phyloP scores from a whole-genome alignment of 2,329 filamentous ascomycete genomes.

The Dothideomycetes sp. region DNA sequence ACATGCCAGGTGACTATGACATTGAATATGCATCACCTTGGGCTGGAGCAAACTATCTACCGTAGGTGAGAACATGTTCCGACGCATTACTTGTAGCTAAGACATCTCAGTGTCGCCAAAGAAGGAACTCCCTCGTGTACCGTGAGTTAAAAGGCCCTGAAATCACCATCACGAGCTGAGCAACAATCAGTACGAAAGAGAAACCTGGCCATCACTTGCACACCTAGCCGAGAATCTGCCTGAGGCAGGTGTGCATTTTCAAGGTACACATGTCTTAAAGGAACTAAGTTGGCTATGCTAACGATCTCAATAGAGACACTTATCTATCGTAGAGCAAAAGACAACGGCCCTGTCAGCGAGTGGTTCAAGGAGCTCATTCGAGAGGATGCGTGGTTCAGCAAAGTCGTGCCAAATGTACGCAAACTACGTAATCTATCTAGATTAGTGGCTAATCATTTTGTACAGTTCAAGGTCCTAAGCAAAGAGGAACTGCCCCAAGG shows the following conservation, averaged over 20 bases:
- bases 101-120: slow-evolving; percentile 28
- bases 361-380: slow-evolving; percentile 58
- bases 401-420: slow-evolving; percentile 58
- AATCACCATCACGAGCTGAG: too few species aligned
- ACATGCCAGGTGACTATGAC: slow-evolving; percentile 90
- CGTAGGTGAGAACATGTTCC: slow-evolving; percentile 24
- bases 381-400: slow-evolving; percentile 63
- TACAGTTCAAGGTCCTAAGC: slow-evolving; percentile 26
- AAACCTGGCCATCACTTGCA: slow-evolving; percentile 37
- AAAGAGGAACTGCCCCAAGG: slow-evolving; percentile 45
- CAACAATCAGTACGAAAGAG: slow-evolving; percentile 34
- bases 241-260: slow-evolving; percentile 73
- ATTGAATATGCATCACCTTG: slow-evolving; percentile 85
- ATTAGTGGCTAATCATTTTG: neutral
- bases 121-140: slow-evolving; percentile 30
- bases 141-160: too few species aligned
- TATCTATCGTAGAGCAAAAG: slow-evolving; percentile 53
- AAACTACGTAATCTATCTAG: neutral
- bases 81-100: slow-evolving; percentile 12
- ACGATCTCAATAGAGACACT: slow-evolving; percentile 36
- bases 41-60: slow-evolving; percentile 74
- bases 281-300: neutral
- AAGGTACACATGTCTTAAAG: slow-evolving; percentile 29
- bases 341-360: slow-evolving; percentile 45
- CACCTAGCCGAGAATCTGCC: slow-evolving; percentile 50